A percentile compares a stretch with the other conserved stretches of the same genome.
Evolutionary conservation across 2,329 filamentous ascomycete species (phyloP).

Genomic region (Cladosporium cucumerinum): DNA sequence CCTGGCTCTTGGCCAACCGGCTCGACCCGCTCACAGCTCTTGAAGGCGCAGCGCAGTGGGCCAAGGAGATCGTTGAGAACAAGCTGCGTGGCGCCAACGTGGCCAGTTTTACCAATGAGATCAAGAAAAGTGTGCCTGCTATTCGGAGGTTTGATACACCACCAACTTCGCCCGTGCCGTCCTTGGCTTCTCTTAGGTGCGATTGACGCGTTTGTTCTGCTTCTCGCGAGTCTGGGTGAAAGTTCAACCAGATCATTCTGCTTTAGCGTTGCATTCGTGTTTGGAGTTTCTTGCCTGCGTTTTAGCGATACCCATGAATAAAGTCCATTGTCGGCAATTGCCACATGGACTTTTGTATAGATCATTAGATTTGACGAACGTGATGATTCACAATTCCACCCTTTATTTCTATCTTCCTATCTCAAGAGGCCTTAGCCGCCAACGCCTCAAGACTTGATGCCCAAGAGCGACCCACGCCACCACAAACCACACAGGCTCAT

Average conservation of each 20-base stretch:
- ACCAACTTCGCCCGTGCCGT: neutral
- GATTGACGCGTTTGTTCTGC: neutral
- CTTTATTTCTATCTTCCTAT: neutral
- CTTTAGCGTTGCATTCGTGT: neutral
- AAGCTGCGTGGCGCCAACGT: constrained; percentile 5
- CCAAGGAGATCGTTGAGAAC: constrained; percentile 30
- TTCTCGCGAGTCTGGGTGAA: neutral
- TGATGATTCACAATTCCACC: neutral
- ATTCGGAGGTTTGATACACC: neutral
- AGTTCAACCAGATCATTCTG: neutral
- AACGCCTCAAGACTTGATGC: neutral
- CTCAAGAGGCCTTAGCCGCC: neutral
- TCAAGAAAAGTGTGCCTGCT: neutral
- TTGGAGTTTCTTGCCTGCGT: neutral
- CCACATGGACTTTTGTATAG: neutral
- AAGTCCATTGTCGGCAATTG: neutral
- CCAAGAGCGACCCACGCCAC: neutral
- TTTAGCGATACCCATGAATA: neutral
- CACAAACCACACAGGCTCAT: neutral
- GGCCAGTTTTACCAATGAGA: constrained; percentile 1
- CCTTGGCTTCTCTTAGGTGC: neutral
- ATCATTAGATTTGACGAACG: neutral
- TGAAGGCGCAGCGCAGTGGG: constrained; percentile 41
- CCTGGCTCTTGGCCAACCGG: constrained; percentile 47
- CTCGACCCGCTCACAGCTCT: constrained; percentile 45